phyloP scores from a whole-genome alignment of 305 asterid genomes.

The Fraxinus platypoda region DNA sequence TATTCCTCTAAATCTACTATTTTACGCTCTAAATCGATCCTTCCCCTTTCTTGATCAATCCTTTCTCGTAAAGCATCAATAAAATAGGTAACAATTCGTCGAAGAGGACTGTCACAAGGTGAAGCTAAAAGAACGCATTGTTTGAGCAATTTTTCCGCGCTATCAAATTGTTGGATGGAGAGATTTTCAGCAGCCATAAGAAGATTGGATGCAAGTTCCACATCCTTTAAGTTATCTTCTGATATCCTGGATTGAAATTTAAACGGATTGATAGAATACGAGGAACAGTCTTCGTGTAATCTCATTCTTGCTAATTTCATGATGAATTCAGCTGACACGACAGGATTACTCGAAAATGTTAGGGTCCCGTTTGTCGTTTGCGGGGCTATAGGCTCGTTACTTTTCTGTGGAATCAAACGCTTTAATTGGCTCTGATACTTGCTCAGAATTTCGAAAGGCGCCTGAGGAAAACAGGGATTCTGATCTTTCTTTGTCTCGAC shows the following conservation, averaged over 20 bases:
- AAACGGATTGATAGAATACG: not conserved
- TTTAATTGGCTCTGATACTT: not conserved
- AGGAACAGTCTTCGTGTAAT: constrained; percentile 5
- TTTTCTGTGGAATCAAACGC: constrained; percentile 1
- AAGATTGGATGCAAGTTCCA: constrained; percentile 28
- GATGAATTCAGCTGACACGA: constrained; percentile 10
- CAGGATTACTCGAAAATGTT: not conserved
- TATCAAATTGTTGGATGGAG: constrained; percentile 15
- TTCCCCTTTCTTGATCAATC: constrained; percentile 25
- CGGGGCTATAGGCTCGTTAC: not conserved
- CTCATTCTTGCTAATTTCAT: constrained; percentile 26
- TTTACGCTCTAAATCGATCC: not conserved
- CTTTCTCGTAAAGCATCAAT: constrained; percentile 24
- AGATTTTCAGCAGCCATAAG: constrained; percentile 17
- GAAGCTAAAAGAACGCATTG: constrained; percentile 15
- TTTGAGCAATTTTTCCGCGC: constrained; percentile 20
- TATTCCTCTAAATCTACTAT: constrained; percentile 17
- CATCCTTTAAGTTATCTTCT: constrained; percentile 3
- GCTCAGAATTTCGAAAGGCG: constrained; percentile 19
- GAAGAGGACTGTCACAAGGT: constrained; percentile 20
- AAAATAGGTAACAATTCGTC: constrained; percentile 27
- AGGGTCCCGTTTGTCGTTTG: not conserved
- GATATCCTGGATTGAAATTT: not conserved
- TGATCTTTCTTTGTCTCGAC: not conserved
- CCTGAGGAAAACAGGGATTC: constrained; percentile 6